A percentile compares a stretch with the other conserved stretches of the same genome.
Conservation (phyloP, 306 rosid genomes). For the Malus orientalis region DNA sequence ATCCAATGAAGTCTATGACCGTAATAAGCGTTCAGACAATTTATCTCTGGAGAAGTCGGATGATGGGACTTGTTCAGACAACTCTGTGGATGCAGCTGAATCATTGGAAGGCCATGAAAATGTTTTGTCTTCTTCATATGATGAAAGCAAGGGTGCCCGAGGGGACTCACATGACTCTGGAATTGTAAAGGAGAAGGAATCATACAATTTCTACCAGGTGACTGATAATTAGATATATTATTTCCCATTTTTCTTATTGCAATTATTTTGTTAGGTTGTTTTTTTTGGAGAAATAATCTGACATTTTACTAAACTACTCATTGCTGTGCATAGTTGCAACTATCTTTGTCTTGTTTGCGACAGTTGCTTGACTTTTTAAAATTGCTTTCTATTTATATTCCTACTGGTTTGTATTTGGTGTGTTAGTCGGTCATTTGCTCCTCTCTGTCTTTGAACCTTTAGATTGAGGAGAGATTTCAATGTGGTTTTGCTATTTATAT, state of each 20-base stretch:
- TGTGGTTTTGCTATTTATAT: conserved; percentile 3
- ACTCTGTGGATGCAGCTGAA: conserved; percentile 33
- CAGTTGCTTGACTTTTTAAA: not conserved
- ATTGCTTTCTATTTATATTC: not conserved
- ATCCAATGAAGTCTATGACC: conserved; percentile 31
- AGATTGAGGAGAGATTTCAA: not conserved
- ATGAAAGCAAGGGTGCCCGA: conserved; percentile 34
- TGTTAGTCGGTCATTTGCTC: not conserved
- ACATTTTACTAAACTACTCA: not conserved
- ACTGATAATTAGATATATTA: not conserved
- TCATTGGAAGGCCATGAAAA: conserved; percentile 32
- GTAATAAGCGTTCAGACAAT: conserved; percentile 15
- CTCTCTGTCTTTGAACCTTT: not conserved
- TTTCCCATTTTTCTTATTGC: conserved; percentile 4
- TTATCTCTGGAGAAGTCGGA: conserved; percentile 19
- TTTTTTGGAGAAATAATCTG: not conserved
- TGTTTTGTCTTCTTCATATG: conserved; percentile 41
- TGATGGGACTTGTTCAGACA: conserved; percentile 32
- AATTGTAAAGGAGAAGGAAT: conserved; percentile 54
- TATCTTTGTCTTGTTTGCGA: not conserved
- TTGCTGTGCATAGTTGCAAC: not conserved
- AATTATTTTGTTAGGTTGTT: not conserved
- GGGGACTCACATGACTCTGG: conserved; percentile 28
- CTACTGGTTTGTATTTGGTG: not conserved
- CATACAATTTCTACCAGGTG: conserved; percentile 87